Conservation (phyloP, 116 monocot species). For the Dioscorea cayenensis region DNA sequence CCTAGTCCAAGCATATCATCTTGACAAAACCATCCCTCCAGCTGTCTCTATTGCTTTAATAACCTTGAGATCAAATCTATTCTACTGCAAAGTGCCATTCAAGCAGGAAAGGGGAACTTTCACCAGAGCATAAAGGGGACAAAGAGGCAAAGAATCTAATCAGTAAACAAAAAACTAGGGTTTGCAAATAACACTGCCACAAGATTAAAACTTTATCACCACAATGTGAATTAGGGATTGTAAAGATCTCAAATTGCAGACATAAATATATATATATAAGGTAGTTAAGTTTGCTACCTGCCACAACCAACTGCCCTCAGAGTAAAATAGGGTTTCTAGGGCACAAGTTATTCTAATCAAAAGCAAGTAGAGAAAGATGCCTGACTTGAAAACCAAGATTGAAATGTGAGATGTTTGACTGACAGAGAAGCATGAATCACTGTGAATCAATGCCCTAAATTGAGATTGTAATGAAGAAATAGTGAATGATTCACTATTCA, state of each 20-base stretch:
- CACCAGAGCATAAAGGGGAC: conserved; percentile 50
- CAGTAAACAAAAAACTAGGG: conserved; percentile 19
- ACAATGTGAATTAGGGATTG: neutral
- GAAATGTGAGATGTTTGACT: conserved; percentile 12
- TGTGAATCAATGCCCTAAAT: neutral
- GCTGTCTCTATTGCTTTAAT: conserved; percentile 28
- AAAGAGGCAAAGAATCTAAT: conserved; percentile 35
- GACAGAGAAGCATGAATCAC: conserved; percentile 17
- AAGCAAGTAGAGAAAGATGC: conserved; percentile 39
- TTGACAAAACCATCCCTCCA: conserved; percentile 14
- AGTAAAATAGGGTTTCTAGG: conserved; percentile 17
- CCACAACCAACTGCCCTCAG: conserved; percentile 61
- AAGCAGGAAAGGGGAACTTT: conserved; percentile 52
- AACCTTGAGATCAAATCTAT: conserved; percentile 22
- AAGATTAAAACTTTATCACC: neutral
- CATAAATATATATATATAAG: no score
- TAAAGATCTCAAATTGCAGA: neutral
- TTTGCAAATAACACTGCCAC: conserved; percentile 9
- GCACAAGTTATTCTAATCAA: conserved; percentile 1
- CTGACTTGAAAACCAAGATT: conserved; percentile 17
- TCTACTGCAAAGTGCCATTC: conserved; percentile 31
- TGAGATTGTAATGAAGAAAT: neutral
- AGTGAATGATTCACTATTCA: neutral
- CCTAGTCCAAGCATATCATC: conserved; percentile 25
- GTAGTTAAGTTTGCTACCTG: neutral